Conservation (phyloP, 352 stramenopile species). For the Stramenopiles sp. region DNA sequence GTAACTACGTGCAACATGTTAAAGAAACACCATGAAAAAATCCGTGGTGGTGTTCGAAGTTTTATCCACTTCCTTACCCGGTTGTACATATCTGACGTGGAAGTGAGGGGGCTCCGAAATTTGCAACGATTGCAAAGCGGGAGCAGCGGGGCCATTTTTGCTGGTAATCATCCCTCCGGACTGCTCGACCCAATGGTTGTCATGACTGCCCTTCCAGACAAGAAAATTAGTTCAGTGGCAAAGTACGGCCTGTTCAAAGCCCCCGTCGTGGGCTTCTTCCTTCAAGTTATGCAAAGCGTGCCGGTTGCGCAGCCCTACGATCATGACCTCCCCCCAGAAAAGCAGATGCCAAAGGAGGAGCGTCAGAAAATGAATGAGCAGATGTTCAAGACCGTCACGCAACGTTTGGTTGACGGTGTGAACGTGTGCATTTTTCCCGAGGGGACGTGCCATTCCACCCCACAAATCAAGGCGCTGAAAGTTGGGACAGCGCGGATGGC, state of each 20-base stretch:
- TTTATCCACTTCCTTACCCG: background rate
- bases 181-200: background rate
- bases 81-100: background rate
- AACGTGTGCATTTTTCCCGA: background rate
- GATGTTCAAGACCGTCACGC: background rate
- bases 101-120: background rate
- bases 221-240: background rate
- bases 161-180: background rate
- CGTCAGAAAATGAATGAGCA: background rate
- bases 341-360: background rate
- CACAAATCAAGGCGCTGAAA: slow-evolving; percentile 8
- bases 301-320: background rate
- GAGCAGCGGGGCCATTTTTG: background rate
- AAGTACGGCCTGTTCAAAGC: slow-evolving; percentile 3
- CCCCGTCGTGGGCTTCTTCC: background rate
- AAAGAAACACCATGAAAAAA: too few species aligned
- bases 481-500: background rate
- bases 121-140: background rate
- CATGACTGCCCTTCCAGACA: background rate
- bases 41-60: too few species aligned
- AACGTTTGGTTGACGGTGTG: background rate
- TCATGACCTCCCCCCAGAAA: background rate
- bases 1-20: too few species aligned
- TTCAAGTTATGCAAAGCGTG: slow-evolving; percentile 1
- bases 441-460: background rate